Conservation (phyloP, 768 basidiomycete species). For the Naganishia antarctica region DNA sequence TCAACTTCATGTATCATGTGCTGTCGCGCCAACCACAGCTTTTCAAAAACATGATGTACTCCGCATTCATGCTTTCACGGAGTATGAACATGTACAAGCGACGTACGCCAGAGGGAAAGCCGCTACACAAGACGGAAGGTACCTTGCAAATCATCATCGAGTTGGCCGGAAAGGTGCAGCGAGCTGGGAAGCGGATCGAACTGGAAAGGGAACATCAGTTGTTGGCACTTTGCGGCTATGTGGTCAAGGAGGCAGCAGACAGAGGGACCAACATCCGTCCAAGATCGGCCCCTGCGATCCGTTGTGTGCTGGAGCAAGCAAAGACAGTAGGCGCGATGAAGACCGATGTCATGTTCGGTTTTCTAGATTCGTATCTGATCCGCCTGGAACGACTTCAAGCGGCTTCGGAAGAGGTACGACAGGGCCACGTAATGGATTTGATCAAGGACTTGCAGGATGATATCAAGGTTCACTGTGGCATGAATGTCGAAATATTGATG, state of each 20-base stretch:
- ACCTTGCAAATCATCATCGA: constrained; percentile 1
- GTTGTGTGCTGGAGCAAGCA: constrained; percentile 11
- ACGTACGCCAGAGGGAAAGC: constrained; percentile 14
- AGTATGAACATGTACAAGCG: neutral
- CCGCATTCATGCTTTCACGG: neutral
- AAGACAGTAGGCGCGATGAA: constrained; percentile 4
- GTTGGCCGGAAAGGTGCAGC: constrained; percentile 3
- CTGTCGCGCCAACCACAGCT: neutral
- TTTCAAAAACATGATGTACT: constrained; percentile 6
- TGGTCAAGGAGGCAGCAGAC: neutral
- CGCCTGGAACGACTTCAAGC: neutral
- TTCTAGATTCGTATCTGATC: constrained; percentile 1
- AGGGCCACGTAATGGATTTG: neutral
- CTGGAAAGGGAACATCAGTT: constrained; percentile 10
- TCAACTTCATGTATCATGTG: constrained; percentile 14
- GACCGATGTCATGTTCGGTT: constrained; percentile 4
- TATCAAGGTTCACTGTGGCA: constrained; percentile 3
- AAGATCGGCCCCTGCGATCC: neutral
- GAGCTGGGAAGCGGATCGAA: constrained; percentile 1
- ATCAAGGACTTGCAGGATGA: neutral
- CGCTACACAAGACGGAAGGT: constrained; percentile 1
- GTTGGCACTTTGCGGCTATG: neutral
- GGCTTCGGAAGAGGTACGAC: neutral
- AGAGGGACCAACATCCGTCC: neutral
- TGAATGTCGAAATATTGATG: neutral